Evolutionary conservation across 75 land plant genomes (phyloP).

Genomic region (Picea sitchensis): DNA sequence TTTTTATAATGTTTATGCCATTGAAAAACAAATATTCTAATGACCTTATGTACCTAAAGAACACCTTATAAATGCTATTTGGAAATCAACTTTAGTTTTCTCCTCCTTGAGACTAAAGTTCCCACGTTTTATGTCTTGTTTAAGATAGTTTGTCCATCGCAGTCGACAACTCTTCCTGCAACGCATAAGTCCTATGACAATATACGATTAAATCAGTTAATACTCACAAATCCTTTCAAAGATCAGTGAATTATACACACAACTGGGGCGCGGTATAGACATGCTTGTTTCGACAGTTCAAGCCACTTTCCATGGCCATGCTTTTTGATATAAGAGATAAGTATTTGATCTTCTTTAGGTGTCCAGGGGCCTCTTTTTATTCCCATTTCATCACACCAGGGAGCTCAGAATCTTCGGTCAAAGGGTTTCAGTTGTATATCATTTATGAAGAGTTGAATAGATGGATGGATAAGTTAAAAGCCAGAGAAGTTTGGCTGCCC

Average conservation of each 20-base stretch:
- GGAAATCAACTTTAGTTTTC: background rate
- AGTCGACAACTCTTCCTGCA: conserved; percentile 26
- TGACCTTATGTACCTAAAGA: too few relatives aligned
- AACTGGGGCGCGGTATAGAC: conserved; percentile 10
- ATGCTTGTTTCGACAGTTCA: conserved; percentile 52
- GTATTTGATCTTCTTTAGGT: conserved; percentile 40
- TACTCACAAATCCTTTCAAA: background rate
- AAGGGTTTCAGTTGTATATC: background rate
- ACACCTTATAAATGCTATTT: too few relatives aligned
- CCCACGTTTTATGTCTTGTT: conserved; percentile 22
- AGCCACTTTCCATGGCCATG: conserved; percentile 53
- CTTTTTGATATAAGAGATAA: conserved; percentile 24
- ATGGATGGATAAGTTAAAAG: too few relatives aligned
- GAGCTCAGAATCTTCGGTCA: background rate
- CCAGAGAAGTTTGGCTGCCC: too few relatives aligned
- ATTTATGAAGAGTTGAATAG: too few relatives aligned
- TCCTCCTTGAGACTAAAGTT: conserved; percentile 11
- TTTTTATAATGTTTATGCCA: too few relatives aligned
- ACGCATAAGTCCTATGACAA: conserved; percentile 18
- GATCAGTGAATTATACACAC: background rate
- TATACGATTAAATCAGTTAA: background rate
- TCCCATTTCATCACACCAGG: conserved; percentile 51
- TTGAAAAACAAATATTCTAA: too few relatives aligned
- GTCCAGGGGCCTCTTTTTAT: conserved; percentile 64
- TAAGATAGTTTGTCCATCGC: conserved; percentile 18